Conservation (phyloP, 768 basidiomycete species). For the Suillus americanus region DNA sequence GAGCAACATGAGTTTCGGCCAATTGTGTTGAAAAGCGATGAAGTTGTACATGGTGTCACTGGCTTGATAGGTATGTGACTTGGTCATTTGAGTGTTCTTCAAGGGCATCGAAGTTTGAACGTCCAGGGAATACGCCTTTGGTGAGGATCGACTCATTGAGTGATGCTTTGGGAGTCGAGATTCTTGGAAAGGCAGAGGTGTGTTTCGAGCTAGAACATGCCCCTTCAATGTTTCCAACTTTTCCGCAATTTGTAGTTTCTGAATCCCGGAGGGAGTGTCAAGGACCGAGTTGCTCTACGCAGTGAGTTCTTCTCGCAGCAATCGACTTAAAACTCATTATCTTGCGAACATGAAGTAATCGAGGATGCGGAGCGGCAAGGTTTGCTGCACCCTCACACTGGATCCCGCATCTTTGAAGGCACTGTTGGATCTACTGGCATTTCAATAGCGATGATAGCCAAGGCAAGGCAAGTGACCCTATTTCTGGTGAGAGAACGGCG, state of each 20-base stretch:
- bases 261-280: slow-evolving; percentile 97
- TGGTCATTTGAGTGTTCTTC: background rate
- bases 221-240: background rate
- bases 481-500: background rate
- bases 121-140: slow-evolving; percentile 90
- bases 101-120: background rate
- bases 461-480: slow-evolving; percentile 60
- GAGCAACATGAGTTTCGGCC: slow-evolving; percentile 45
- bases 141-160: slow-evolving; percentile 90
- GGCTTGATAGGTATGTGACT: slow-evolving; percentile 74
- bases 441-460: slow-evolving; percentile 90
- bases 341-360: slow-evolving; percentile 63
- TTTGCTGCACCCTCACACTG: slow-evolving; percentile 79
- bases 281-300: slow-evolving; percentile 93
- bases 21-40: slow-evolving; percentile 73
- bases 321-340: background rate
- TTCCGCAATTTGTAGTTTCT: slow-evolving; percentile 58
- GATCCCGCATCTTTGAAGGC: slow-evolving; percentile 94
- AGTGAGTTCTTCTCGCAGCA: slow-evolving; percentile 48
- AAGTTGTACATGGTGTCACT: slow-evolving; percentile 75
- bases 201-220: slow-evolving; percentile 7
- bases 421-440: slow-evolving; percentile 97
- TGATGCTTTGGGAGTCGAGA: slow-evolving; percentile 88
- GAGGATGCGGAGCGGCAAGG: slow-evolving; percentile 88
- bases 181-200: slow-evolving; percentile 94